Evolutionary conservation across 305 asterid species (phyloP).

Genomic region (Fraxinus sp.): DNA sequence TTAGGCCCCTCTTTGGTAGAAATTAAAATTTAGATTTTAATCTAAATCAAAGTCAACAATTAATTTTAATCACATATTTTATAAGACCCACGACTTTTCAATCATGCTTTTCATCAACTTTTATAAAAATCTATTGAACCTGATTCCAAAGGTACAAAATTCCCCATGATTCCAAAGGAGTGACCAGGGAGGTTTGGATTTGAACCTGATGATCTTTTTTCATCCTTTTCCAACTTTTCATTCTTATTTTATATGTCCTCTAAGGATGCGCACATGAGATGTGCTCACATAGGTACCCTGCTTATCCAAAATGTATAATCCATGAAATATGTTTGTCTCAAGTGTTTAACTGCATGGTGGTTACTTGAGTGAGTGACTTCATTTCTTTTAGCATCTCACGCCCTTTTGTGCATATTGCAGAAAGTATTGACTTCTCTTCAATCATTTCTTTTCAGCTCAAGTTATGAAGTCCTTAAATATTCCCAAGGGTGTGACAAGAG

Average conservation of each 20-base stretch:
- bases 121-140: too few relatives aligned
- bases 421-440: background rate
- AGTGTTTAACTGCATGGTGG: background rate
- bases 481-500: conserved; percentile 90
- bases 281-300: background rate
- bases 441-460: conserved; percentile 56
- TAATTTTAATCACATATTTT: too few relatives aligned
- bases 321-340: background rate
- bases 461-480: conserved; percentile 84
- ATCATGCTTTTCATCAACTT: too few relatives aligned
- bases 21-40: too few relatives aligned
- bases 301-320: background rate
- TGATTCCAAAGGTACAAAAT: background rate
- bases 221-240: background rate
- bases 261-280: background rate
- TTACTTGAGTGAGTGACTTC: background rate
- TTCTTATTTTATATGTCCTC: background rate
- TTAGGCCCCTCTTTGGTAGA: too few relatives aligned
- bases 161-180: background rate
- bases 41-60: too few relatives aligned
- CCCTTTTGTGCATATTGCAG: background rate
- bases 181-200: background rate
- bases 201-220: background rate
- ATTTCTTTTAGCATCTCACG: background rate
- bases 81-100: too few relatives aligned